Base-by-base conservation (phyloP, 2,329 filamentous ascomycete species). In the Cladosporium sphaerospermum region DNA sequence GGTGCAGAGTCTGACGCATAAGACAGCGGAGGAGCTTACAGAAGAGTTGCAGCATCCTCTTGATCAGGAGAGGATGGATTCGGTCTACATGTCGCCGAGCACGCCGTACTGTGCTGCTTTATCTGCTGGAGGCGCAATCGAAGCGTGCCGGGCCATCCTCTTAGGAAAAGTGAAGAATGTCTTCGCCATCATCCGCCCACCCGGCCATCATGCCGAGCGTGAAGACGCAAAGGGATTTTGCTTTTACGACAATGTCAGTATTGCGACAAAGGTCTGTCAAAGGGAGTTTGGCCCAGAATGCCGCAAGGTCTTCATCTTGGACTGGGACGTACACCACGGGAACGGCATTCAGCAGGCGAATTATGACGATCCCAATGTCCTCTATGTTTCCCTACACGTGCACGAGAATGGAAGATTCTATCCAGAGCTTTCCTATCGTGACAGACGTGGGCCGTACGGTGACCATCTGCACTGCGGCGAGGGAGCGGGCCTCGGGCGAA, bases 311-410 rank as follows among this genome's bases (percentile, higher is more conserved):
- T 72, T 99, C 52, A 93, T 99, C 60, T 76, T 99, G 7, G 93
- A 99, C 67, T 99, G 93, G 83, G 83, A 86, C 67, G 83, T 86
- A 3, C 83, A 86, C 65, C 83, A 86, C 64, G 83, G 93, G 52
- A 99, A 99, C 67, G 93, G 93, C 9, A 88, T 95, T 28, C 93
- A 99, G 65, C 91, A 96, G 65, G 92, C 95, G 47, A 97, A 97
- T 64, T 97, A 97, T 67, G 77, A 91, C 36, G 89, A 99, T 62
- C 89, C 92, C 0, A 96, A 96, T 62, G 85, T 99, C 14, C 81
- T 99, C 2, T 99, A 99, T 69, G 89, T 99, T 52, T 99, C 93
- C 0, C 73, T 96, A 6, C 93, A 99, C 63, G 90, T 97, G 18
- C 93, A 93, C 64, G 82, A 89, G 57, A 81, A 88, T 57, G 92